phyloP scores from a whole-genome alignment of 148 eudicot genomes.

The Fallopia convolvulus region DNA sequence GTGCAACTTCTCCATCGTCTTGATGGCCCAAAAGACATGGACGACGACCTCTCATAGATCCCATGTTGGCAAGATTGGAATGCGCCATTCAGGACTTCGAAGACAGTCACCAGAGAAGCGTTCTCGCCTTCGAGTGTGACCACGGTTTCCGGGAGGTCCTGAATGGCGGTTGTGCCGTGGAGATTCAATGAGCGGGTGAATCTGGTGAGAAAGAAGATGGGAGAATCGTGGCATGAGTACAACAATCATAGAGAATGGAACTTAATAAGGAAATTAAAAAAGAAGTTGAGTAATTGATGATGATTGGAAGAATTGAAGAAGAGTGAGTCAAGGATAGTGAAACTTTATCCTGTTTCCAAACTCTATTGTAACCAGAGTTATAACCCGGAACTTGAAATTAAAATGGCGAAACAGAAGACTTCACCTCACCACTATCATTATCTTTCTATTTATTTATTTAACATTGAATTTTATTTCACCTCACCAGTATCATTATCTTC shows the following conservation, averaged over 20 bases:
- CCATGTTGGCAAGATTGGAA: constrained; percentile 38
- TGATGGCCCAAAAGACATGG: constrained; percentile 4
- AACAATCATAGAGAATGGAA: neutral
- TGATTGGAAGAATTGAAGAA: too few relatives aligned
- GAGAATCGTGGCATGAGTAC: neutral
- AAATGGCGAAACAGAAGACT: too few relatives aligned
- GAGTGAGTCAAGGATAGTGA: too few relatives aligned
- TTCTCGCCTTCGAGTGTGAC: neutral
- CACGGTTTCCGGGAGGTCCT: neutral
- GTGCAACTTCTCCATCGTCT: too few relatives aligned
- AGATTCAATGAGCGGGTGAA: neutral
- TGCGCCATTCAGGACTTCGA: constrained; percentile 20
- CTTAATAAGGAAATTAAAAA: neutral
- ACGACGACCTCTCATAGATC: constrained; percentile 9
- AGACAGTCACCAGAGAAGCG: neutral
- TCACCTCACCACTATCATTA: too few relatives aligned
- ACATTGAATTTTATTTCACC: too few relatives aligned
- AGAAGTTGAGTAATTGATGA: too few relatives aligned
- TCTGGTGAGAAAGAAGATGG: neutral
- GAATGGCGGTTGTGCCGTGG: neutral
- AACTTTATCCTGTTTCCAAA: too few relatives aligned
- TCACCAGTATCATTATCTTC: too few relatives aligned
- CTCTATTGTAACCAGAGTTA: too few relatives aligned
- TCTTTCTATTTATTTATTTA: too few relatives aligned
- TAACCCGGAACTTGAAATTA: too few relatives aligned